Base-by-base conservation (phyloP, 257 asterid species). In the Fraxinus cuspidata region DNA sequence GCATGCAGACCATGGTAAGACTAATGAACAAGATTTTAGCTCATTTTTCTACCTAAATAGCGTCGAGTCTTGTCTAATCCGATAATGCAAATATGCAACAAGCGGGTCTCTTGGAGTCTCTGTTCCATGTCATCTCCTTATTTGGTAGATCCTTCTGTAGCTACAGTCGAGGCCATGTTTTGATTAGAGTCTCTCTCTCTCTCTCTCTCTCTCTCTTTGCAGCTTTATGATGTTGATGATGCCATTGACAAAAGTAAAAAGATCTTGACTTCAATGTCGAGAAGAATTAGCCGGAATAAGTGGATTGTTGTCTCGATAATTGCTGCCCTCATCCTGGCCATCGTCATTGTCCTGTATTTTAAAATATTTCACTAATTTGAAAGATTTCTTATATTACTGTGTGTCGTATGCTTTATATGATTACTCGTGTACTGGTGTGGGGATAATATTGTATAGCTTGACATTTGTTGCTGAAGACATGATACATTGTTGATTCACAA, bases 151-250 rank as follows among this genome's bases (percentile, higher is more conserved):
- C 37, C 4, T 40, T 53, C 64, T 51, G 25, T 51, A 6, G 72
- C 31, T 74, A 7, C 69, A 32, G 23, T 25, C 12, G 68, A 40
- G 67, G 37, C 3, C 56, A 25, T 27, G 51, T 49, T 27, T 71
- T 70, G 32, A 49, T 69, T 11, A 47, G 29, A 25, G 8, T 70
- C 25, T 58, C 71, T 70, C 69, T 76, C 27, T 5, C 53, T 19
- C 15, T 74, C n/a, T 70, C 25, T 58, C 71, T 70, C 69, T 76
- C 27, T 5, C 53, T 19, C 15, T 74, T 82, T 87, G 88, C 91
- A 95, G 99, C 93, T 95, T 76, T 94, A 89, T 16, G 98, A 94
- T 60, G 98, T 95, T 38, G 99, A 95, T 82, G 95, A 90, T 37
- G 98, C 92, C 77, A 91, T 95, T 67, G 99, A 91, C 78, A 95